Base-by-base conservation (phyloP, 2,329 filamentous ascomycete species). In the Verticillium isaacii region DNA sequence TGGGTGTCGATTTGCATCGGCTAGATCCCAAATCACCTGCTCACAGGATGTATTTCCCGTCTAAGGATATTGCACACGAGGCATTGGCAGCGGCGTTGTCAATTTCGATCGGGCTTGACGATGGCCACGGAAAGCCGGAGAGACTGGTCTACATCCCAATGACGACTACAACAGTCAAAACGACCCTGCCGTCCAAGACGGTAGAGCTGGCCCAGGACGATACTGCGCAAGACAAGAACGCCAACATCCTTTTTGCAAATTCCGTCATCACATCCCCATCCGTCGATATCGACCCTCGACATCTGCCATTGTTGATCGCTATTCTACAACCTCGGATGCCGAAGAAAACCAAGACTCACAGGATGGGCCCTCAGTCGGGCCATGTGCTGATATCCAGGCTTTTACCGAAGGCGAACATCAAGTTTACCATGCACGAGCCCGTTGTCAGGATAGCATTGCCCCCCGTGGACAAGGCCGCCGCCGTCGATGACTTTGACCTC, bases 11-110 rank as follows among this genome's bases (percentile, higher is more conserved):
- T 71, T 80, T 99, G 50, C 89, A 98, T 72, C 88, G 94, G 25
- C 84, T 99, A 60, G 94, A 99, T 72, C 89, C 92, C 52, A 94
- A 92, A 69, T 97, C 93, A 17, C 93, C 95, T 1, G 93, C 94
- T 0, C 95, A 99, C 80, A 88, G 95, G 65, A 99, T 98, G 95
- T 98, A 99, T 75, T 99, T 99, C 72, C 91, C 93, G 2, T 87
- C 90, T 25, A 89, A 92, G 64, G 95, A 97, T 72, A 88, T 97
- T 69, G 95, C 95, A 14, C 95, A 99, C 73, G 94, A 99, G 79
- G 95, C 93, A 12, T 82, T 99, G 39, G 85, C 95, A 25, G 95
- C 94, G 19, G 95, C 93, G 3, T 87, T 99, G 50, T 97, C 95
- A 1, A 91, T 99, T 61, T 94, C 94, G 0, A 83, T 98, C 62